A percentile compares a stretch with the other conserved stretches of the same genome.
Conservation (phyloP, 1,284 basidiomycete species). For the Paramarasmius palmivorus region DNA sequence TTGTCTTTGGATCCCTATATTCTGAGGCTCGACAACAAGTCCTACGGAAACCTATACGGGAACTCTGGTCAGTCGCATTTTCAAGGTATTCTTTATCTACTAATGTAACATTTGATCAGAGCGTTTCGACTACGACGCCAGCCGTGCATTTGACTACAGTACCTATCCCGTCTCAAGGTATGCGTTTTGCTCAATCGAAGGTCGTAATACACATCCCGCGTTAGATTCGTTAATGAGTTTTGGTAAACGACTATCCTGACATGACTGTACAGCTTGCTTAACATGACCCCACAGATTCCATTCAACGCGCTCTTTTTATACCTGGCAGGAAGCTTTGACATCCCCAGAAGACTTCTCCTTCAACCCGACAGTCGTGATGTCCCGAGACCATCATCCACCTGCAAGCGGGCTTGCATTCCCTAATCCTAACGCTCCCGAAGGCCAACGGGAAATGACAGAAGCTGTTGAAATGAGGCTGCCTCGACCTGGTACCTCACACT, state of each 20-base stretch:
- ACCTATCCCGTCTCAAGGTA: constrained; percentile 56
- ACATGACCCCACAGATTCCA: constrained; percentile 47
- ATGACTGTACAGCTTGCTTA: not conserved
- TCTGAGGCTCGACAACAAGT: constrained; percentile 51
- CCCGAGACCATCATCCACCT: constrained; percentile 61
- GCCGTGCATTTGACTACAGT: constrained; percentile 53
- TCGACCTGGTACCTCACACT: constrained; percentile 45
- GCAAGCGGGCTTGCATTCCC: constrained; percentile 57
- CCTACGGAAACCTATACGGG: constrained; percentile 55
- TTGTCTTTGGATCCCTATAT: constrained; percentile 58
- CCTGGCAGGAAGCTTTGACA: constrained; percentile 58
- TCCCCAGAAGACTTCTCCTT: constrained; percentile 54
- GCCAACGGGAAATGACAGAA: constrained; percentile 53
- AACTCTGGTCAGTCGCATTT: constrained; percentile 42
- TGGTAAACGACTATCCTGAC: constrained; percentile 35
- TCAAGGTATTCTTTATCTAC: not conserved
- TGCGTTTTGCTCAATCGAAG: not conserved
- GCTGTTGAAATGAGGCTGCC: constrained; percentile 57
- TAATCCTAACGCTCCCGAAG: constrained; percentile 56
- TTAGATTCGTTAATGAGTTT: constrained; percentile 63
- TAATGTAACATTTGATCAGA: constrained; percentile 28
- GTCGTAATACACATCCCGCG: not conserved
- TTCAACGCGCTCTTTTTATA: constrained; percentile 65
- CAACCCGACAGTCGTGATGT: constrained; percentile 59
- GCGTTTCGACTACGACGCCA: constrained; percentile 60